A percentile compares a stretch with the other conserved stretches of the same genome.
Conservation (phyloP, 2,329 filamentous ascomycete genomes). For the Aureobasidium sp. region DNA sequence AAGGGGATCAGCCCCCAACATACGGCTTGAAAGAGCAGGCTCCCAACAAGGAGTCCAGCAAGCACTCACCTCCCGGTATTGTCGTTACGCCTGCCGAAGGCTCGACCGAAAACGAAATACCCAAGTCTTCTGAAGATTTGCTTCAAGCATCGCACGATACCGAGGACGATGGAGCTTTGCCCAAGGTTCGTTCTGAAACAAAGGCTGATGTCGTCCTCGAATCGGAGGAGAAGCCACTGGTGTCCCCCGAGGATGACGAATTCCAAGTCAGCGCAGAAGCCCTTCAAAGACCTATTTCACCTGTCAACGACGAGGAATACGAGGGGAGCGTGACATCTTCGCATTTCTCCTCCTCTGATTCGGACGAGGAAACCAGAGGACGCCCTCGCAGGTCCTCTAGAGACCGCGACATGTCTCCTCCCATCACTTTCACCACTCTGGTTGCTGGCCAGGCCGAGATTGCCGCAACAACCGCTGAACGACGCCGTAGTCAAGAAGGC, state of each 20-base stretch:
- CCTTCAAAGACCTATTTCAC: background rate
- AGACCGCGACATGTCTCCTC: background rate
- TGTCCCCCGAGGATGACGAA: constrained; percentile 1
- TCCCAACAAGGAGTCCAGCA: background rate
- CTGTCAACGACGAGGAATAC: background rate
- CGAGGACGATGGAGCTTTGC: background rate
- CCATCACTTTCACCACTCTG: background rate
- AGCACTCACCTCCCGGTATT: background rate
- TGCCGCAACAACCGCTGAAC: background rate
- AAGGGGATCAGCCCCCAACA: background rate
- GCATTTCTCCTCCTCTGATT: background rate
- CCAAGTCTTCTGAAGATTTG: background rate
- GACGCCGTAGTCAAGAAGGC: background rate
- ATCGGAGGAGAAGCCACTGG: background rate
- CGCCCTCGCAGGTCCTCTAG: background rate
- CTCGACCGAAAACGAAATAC: background rate
- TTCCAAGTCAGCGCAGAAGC: background rate
- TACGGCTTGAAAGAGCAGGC: background rate
- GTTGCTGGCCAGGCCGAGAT: background rate
- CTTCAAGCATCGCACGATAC: background rate
- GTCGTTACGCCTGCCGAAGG: background rate
- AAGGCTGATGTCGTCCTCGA: background rate
- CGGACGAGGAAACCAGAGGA: background rate
- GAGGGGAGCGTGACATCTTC: background rate
- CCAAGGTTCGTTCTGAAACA: background rate